Evolutionary conservation across 2,329 filamentous ascomycete species (phyloP), one percentile per base, ranked within the genome.

Genomic region (Phoma sp.): DNA sequence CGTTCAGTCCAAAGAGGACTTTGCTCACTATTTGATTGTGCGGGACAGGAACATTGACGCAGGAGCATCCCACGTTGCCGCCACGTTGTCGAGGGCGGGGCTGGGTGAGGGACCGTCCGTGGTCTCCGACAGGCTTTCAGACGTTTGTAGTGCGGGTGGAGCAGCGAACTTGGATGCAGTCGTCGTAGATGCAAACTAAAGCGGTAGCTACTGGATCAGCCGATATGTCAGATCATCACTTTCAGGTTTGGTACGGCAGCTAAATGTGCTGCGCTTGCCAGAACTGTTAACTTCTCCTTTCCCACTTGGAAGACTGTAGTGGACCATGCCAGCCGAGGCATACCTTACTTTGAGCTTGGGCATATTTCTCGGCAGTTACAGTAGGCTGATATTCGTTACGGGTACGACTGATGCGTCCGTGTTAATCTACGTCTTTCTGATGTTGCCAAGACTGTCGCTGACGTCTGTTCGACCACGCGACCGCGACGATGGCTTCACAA

Each of bases 151-250:
- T 29, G 50, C 25, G 23, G 25, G 21, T 38, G 21, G 42, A 15
- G 30, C 17, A 28, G 30, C 43, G 26, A 36, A 2, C 33, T 39
- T 39, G 7, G 18, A 32, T 47, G 25, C 15, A 32, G 32, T 29
- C n/a, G 39, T 39, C 21, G 29, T 53, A 38, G 43, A 23, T 15
- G 15, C 32, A 34, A 20, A 30, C 38, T 43, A 48, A 26, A 20
- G 5, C 21, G 25, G 25, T 25, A 48, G 49, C 38, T 43, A 47
- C 20, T 42, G 20, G 26, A 30, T 28, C 26, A 45, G 49, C 29
- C 29, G 37, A 42, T 30, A 14, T 23, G 21, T 42, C 15, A 37
- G 17, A 37, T 30, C 25, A 29, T 42, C 17, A 15, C 26, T 23
- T 20, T 12, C 5, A 17, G 25, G 15, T 21, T 36, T 42, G 38